Evolutionary conservation across 768 basidiomycete species (phyloP).

Genomic region (Suillus clintonianus): DNA sequence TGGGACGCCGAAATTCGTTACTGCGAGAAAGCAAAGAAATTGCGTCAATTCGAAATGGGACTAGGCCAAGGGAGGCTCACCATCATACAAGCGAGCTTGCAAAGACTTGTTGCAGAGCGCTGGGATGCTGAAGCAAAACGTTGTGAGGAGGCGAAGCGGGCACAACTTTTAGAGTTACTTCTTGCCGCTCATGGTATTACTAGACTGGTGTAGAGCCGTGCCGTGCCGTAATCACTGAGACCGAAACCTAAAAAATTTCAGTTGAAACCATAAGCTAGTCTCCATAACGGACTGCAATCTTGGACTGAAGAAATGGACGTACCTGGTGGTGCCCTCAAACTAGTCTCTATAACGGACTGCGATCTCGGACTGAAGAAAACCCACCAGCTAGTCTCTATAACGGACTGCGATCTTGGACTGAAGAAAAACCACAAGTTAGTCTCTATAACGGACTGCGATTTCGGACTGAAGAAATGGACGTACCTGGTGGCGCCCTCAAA

Average conservation of each 20-base stretch:
- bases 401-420: no score
- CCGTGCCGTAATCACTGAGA: not conserved
- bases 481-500: no score
- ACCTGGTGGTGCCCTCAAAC: no score
- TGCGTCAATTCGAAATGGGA: not conserved
- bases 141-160: not conserved
- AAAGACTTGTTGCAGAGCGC: not conserved
- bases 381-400: no score
- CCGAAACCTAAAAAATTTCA: not conserved
- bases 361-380: no score
- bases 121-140: not conserved
- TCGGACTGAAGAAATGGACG: no score
- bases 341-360: no score
- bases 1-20: not conserved
- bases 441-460: no score
- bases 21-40: not conserved
- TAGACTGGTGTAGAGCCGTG: not conserved
- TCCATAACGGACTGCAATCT: slow-evolving; percentile 1
- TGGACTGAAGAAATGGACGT: not conserved
- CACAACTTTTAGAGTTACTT: not conserved
- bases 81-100: not conserved
- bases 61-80: not conserved
- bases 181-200: not conserved
- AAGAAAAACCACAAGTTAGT: no score
- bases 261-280: not conserved